Percentiles rank a stretch among this genome's conserved stretches.
Conservation (phyloP, 257 asterid genomes). For the Vinca minor region DNA sequence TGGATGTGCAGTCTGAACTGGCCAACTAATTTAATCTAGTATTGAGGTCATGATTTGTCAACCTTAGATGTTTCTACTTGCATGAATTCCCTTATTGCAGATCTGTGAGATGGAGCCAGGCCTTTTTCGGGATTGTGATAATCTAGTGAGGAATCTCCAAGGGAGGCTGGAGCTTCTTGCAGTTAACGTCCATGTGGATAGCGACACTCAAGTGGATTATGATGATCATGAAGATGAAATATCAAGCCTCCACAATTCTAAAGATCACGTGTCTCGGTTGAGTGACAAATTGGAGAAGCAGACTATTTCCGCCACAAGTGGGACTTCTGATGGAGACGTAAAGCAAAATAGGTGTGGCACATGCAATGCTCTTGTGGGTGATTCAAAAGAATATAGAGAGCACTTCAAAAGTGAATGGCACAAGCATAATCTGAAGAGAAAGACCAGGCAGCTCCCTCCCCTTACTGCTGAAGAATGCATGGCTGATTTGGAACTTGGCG, state of each 20-base stretch:
- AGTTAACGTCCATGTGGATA: conserved; percentile 68
- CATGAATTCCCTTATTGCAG: conserved; percentile 22
- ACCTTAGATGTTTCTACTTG: not conserved
- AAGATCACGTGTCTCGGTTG: conserved; percentile 30
- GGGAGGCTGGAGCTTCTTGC: conserved; percentile 86
- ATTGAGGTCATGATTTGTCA: not conserved
- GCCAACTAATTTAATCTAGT: not conserved
- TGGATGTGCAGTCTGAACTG: not conserved
- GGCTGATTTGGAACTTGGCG: conserved; percentile 53
- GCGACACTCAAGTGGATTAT: conserved; percentile 54
- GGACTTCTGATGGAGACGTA: conserved; percentile 38
- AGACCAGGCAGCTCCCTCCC: conserved; percentile 77
- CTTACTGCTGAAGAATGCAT: conserved; percentile 75
- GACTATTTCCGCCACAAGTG: conserved; percentile 32
- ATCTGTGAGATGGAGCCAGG: conserved; percentile 72
- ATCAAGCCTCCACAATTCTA: conserved; percentile 21
- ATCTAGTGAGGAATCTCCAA: conserved; percentile 56
- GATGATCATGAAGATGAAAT: conserved; percentile 72
- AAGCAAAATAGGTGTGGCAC: conserved; percentile 79
- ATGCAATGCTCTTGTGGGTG: conserved; percentile 68
- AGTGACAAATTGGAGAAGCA: conserved; percentile 59
- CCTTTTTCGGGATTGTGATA: conserved; percentile 72
- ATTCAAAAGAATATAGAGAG: conserved; percentile 68
- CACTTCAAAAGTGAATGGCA: conserved; percentile 98
- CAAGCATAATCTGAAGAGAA: conserved; percentile 75